Conservation (phyloP, 768 basidiomycete genomes). For the Ramaria sp. region DNA sequence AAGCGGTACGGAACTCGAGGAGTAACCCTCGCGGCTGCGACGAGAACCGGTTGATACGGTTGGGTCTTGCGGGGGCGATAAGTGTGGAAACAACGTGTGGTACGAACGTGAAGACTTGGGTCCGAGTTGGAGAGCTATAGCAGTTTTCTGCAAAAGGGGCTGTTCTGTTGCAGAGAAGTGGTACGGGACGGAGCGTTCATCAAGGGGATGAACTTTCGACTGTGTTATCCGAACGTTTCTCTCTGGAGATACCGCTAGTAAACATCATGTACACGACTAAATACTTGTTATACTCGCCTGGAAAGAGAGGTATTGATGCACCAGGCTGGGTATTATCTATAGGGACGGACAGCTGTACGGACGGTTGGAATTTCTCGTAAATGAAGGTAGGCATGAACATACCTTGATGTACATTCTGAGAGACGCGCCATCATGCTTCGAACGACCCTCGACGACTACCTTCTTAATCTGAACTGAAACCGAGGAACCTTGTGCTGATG, state of each 20-base stretch:
- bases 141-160: slow-evolving; percentile 58
- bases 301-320: slow-evolving; percentile 58
- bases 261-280: background rate
- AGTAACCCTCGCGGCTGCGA: slow-evolving; percentile 18
- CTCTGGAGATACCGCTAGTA: slow-evolving; percentile 32
- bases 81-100: slow-evolving; percentile 35
- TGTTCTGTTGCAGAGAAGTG: slow-evolving; percentile 54
- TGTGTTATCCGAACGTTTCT: slow-evolving; percentile 67
- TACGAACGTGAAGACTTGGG: slow-evolving; percentile 51
- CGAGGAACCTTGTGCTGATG: background rate
- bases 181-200: slow-evolving; percentile 60
- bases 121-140: slow-evolving; percentile 55
- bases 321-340: slow-evolving; percentile 56
- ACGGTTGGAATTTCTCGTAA: background rate
- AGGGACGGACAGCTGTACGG: slow-evolving; percentile 50
- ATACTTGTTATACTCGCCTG: slow-evolving; percentile 34
- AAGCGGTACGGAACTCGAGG: slow-evolving; percentile 17
- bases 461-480: slow-evolving; percentile 6
- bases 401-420: slow-evolving; percentile 76
- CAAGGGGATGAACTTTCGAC: slow-evolving; percentile 68
- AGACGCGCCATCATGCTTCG: slow-evolving; percentile 39
- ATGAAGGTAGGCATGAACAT: slow-evolving; percentile 5
- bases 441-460: slow-evolving; percentile 6
- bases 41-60: slow-evolving; percentile 27
- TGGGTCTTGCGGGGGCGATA: slow-evolving; percentile 21